Evolutionary conservation across 495 filamentous ascomycete species (phyloP).

Genomic region (Penicillium roqueforti): DNA sequence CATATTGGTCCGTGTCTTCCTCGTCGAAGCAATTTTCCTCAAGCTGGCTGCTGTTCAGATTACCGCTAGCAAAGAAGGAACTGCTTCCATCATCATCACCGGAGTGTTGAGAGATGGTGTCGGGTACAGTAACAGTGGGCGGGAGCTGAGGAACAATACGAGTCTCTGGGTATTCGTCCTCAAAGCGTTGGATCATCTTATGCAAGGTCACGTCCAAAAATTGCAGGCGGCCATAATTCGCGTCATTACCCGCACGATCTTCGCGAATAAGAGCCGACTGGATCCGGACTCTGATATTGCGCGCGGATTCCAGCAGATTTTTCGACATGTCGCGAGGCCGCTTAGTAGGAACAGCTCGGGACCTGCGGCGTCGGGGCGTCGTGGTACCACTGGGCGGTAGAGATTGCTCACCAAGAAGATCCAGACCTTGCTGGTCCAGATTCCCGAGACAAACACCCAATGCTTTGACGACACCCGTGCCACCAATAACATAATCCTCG

Average conservation of each 20-base stretch:
- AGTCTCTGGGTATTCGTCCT: constrained; percentile 92
- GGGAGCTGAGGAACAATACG: constrained; percentile 43
- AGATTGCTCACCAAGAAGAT: constrained; percentile 35
- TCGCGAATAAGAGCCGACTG: constrained; percentile 80
- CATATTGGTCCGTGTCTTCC: constrained; percentile 46
- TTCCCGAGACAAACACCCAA: constrained; percentile 86
- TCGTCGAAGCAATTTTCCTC: constrained; percentile 44
- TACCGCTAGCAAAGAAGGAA: constrained; percentile 31
- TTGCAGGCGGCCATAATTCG: constrained; percentile 75
- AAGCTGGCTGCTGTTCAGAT: constrained; percentile 30
- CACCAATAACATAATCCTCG: constrained; percentile 92
- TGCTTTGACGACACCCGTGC: constrained; percentile 92
- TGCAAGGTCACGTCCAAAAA: constrained; percentile 88
- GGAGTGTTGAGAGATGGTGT: constrained; percentile 40
- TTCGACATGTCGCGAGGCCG: constrained; percentile 92
- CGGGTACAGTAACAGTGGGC: constrained; percentile 20
- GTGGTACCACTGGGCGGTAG: constrained; percentile 48
- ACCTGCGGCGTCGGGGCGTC: constrained; percentile 49
- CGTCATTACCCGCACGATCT: constrained; percentile 60
- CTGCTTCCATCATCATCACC: constrained; percentile 38
- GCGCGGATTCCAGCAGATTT: constrained; percentile 75
- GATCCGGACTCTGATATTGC: constrained; percentile 79
- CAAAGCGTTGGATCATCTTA: constrained; percentile 89
- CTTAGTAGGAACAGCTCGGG: constrained; percentile 41
- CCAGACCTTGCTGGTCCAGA: constrained; percentile 37